Evolutionary conservation across 1,284 basidiomycete genomes (phyloP), one percentile per base, ranked within the genome.

Genomic region (Hemileia vastatrix): DNA sequence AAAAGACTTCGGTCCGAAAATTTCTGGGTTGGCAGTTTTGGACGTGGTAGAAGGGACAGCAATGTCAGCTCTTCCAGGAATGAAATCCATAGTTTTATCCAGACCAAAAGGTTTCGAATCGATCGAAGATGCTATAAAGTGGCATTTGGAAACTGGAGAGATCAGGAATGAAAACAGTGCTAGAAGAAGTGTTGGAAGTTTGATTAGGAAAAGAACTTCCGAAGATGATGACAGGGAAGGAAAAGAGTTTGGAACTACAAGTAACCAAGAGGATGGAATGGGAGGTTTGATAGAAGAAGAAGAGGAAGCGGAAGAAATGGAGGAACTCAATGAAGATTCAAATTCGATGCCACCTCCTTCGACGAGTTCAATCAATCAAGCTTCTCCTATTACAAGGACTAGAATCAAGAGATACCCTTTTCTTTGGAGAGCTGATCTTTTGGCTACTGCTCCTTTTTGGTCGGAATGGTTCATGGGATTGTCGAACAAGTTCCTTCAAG

Each of bases 41-140:
- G 94, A 98, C 70, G 91, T 97, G 6, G 95, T 98, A 0, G 94
- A 98, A 80, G 94, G 93, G 4, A 90, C 90, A 18, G 93, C 95
- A 0, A 80, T 97, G 43, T 91, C 95, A 52, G 88, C 92, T 0
- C 81, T 98, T 5, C 87, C 88, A 0, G 83, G 87, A 66, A 98
- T 98, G 94, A 83, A 88, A 65, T 82, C 80, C 48, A 84, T 97
- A 24, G 81, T 98, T n/a, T 84, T 86, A 57, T 82, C 85, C 13
- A 83, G 91, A 6, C 95, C 94, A 0, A 83, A 84, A 21, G 86
- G 86, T 0, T 98, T 98, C 75, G 81, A 82, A 52, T 87, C 83
- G 31, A 78, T 87, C 6, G 86, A 92, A 72, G 86, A 87, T 49
- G 92, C 88, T 0, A 85, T 98, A 47, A 84, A 88, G 67, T 98